Conservation (phyloP, 257 asterid genomes). For the Ilex asprella region DNA sequence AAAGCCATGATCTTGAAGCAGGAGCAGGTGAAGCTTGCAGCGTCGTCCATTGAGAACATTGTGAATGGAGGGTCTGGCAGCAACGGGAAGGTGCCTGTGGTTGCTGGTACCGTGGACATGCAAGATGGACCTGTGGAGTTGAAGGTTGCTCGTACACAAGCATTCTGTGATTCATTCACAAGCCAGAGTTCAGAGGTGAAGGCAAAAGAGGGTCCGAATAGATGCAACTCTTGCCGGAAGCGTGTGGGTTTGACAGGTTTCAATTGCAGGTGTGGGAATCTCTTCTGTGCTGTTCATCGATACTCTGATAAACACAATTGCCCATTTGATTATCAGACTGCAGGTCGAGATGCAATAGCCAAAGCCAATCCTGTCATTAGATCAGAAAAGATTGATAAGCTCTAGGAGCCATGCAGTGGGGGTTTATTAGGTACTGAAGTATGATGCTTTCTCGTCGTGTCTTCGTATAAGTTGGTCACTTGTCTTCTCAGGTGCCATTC, state of each 20-base stretch:
- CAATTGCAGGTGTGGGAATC: slow-evolving; percentile 2
- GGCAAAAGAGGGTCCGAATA: slow-evolving; percentile 1
- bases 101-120: not conserved
- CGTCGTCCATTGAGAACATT: not conserved
- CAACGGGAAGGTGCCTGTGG: not conserved
- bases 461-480: not conserved
- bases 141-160: not conserved
- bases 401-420: not conserved
- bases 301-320: not conserved
- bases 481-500: not conserved
- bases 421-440: not conserved
- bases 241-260: slow-evolving; percentile 1
- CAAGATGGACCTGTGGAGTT: not conserved
- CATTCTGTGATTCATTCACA: not conserved
- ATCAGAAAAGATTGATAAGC: not conserved
- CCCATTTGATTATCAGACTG: not conserved
- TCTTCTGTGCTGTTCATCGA: slow-evolving; percentile 2
- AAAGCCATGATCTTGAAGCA: slow-evolving; percentile 1
- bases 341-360: not conserved
- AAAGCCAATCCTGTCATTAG: slow-evolving; percentile 1
- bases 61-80: not conserved
- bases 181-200: not conserved
- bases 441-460: not conserved
- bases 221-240: not conserved
- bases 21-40: not conserved